phyloP scores from a whole-genome alignment of 352 stramenopile species.

The Phytophthora ramorum region DNA sequence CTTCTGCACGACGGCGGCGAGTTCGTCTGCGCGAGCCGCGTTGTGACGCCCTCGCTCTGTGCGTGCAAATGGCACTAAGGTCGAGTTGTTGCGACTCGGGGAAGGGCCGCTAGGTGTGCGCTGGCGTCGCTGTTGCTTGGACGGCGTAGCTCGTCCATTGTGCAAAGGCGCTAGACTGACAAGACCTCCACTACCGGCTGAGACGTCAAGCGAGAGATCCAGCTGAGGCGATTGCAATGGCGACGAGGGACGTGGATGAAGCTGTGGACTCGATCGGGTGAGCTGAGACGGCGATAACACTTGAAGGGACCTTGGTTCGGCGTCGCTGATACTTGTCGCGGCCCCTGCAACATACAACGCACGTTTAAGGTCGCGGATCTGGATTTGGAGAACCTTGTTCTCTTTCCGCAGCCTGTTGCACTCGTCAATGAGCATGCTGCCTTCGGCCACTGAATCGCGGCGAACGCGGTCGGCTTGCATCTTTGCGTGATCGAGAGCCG shows the following conservation, averaged over 20 bases:
- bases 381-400: constrained; percentile 69
- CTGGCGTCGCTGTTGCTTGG: constrained; percentile 37
- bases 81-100: constrained; percentile 23
- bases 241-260: constrained; percentile 26
- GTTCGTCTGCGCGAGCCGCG: constrained; percentile 45
- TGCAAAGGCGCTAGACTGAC: constrained; percentile 41
- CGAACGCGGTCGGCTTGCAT: constrained; percentile 68
- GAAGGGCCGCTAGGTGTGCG: constrained; percentile 27
- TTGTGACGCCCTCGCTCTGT: constrained; percentile 42
- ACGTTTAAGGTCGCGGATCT: constrained; percentile 71
- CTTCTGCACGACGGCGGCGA: constrained; percentile 52
- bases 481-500: constrained; percentile 74
- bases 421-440: constrained; percentile 81
- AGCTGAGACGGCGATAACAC: constrained; percentile 13
- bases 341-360: constrained; percentile 14
- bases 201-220: constrained; percentile 34
- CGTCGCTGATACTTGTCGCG: background rate
- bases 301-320: constrained; percentile 14
- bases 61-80: constrained; percentile 53
- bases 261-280: constrained; percentile 48
- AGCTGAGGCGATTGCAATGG: constrained; percentile 21
- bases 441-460: constrained; percentile 78
- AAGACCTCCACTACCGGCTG: constrained; percentile 2
- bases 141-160: constrained; percentile 22
- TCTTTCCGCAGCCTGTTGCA: constrained; percentile 82